These are phyloP conservation scores for Cadophora gregata DNA, from an alignment of 2,329 filamentous ascomycete species.

Conservation along the genomic window DNA sequence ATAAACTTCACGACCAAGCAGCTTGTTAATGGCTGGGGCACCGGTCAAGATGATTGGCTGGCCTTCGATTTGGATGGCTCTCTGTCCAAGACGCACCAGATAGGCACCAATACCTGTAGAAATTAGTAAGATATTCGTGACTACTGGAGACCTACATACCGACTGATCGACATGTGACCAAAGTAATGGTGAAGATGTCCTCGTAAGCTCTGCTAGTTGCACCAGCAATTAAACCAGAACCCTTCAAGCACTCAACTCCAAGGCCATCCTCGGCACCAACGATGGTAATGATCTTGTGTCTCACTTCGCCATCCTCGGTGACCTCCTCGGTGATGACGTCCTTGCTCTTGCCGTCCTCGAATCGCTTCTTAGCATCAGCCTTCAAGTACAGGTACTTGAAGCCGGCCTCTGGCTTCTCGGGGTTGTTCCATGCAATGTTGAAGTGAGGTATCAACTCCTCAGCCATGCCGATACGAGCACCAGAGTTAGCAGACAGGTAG, in stretches of 20 bases:
- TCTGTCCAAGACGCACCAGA: conserved; percentile 95
- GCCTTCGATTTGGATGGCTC: conserved; percentile 98
- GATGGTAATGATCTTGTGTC: conserved; percentile 93
- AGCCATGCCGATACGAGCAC: conserved; percentile 94
- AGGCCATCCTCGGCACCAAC: conserved; percentile 94
- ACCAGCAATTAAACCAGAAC: conserved; percentile 97
- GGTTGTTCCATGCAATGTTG: conserved; percentile 95
- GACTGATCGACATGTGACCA: conserved; percentile 97
- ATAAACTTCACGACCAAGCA: conserved; percentile 97
- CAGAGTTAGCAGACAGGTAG: conserved; percentile 98
- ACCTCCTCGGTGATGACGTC: conserved; percentile 89
- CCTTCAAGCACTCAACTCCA: conserved; percentile 95
- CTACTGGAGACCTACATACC: conserved; percentile 58
- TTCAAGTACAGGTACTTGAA: conserved; percentile 98
- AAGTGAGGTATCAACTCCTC: conserved; percentile 97
- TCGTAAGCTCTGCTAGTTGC: conserved; percentile 97
- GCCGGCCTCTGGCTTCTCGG: conserved; percentile 78
- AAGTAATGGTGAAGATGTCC: conserved; percentile 97
- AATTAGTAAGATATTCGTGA: conserved; percentile 41
- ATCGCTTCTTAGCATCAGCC: conserved; percentile 82
- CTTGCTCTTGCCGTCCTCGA: conserved; percentile 77
- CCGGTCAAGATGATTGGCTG: conserved; percentile 99
- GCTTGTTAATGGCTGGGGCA: conserved; percentile 96
- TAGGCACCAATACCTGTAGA: conserved; percentile 88
- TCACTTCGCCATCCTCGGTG: conserved; percentile 83